phyloP scores from a whole-genome alignment of 257 asterid genomes.

The Verbascum thapsus region DNA sequence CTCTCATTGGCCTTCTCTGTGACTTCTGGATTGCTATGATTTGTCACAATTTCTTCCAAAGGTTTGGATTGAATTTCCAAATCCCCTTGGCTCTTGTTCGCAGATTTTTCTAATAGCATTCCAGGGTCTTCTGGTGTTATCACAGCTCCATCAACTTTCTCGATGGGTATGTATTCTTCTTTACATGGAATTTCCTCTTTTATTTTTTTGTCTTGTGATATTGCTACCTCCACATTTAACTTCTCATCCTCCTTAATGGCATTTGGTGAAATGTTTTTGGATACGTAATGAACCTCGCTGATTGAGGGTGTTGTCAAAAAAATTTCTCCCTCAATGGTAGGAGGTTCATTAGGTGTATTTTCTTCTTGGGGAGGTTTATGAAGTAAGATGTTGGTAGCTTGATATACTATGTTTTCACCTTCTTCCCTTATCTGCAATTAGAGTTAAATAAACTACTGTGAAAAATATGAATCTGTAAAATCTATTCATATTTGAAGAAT shows the following conservation, averaged over 20 bases:
- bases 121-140: slow-evolving; percentile 24
- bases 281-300: slow-evolving; percentile 33
- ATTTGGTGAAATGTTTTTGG: slow-evolving; percentile 18
- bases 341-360: slow-evolving; percentile 25
- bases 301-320: slow-evolving; percentile 37
- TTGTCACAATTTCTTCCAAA: slow-evolving; percentile 9
- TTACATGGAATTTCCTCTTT: slow-evolving; percentile 18
- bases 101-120: slow-evolving; percentile 6
- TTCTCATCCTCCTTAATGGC: slow-evolving; percentile 22
- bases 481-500: slow-evolving; percentile 13
- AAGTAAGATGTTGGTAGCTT: slow-evolving; percentile 26
- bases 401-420: slow-evolving; percentile 26
- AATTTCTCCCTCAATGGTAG: slow-evolving; percentile 37
- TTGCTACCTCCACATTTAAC: slow-evolving; percentile 1
- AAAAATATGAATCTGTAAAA: slow-evolving; percentile 17
- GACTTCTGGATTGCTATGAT: not conserved
- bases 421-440: slow-evolving; percentile 40
- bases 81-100: slow-evolving; percentile 20
- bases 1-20: slow-evolving; percentile 25
- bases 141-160: not conserved
- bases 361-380: slow-evolving; percentile 33
- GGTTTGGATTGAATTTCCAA: slow-evolving; percentile 7
- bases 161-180: slow-evolving; percentile 24
- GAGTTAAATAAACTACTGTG: slow-evolving; percentile 4
- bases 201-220: not conserved